A percentile compares a stretch with the other conserved stretches of the same genome.
These are phyloP conservation scores for Collybia sordida DNA, from an alignment of 768 basidiomycete genomes.

Conservation along the genomic window DNA sequence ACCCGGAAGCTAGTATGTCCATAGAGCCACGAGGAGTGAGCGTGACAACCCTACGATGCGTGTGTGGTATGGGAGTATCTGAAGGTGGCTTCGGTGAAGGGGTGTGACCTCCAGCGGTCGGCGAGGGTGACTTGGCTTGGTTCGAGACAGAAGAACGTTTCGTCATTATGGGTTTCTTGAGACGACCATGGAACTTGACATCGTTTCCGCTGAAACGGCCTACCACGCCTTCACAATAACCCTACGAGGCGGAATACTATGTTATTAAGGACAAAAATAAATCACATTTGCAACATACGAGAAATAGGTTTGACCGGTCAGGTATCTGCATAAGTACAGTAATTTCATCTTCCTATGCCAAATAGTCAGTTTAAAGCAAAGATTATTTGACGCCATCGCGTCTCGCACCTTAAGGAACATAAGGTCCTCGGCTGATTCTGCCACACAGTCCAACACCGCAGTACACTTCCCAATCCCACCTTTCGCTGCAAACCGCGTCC, in stretches of 20 bases:
- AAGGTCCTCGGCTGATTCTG: conserved; percentile 70
- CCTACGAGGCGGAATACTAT: conserved; percentile 39
- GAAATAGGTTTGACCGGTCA: conserved; percentile 50
- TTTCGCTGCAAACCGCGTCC: conserved; percentile 84
- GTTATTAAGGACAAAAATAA: background rate
- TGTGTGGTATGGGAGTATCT: conserved; percentile 8
- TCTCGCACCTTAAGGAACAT: conserved; percentile 80
- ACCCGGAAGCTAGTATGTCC: conserved; percentile 10
- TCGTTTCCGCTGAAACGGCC: conserved; percentile 65
- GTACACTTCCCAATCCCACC: conserved; percentile 84
- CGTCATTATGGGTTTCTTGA: conserved; percentile 80
- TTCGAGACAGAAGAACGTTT: conserved; percentile 52
- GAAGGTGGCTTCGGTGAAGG: conserved; percentile 6
- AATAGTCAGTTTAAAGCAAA: conserved; percentile 1
- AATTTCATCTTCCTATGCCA: conserved; percentile 71
- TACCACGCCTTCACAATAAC: conserved; percentile 86
- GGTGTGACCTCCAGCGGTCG: conserved; percentile 8
- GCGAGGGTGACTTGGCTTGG: conserved; percentile 21
- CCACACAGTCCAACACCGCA: conserved; percentile 73
- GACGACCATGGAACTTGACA: conserved; percentile 69
- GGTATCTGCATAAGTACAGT: conserved; percentile 72
- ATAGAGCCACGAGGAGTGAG: conserved; percentile 11
- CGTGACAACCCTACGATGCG: background rate
- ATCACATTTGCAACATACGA: conserved; percentile 46
- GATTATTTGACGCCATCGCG: background rate